These are phyloP conservation scores for Alisma plantagoaquatica DNA, from an alignment of 106 monocot genomes.

Conservation along the genomic window DNA sequence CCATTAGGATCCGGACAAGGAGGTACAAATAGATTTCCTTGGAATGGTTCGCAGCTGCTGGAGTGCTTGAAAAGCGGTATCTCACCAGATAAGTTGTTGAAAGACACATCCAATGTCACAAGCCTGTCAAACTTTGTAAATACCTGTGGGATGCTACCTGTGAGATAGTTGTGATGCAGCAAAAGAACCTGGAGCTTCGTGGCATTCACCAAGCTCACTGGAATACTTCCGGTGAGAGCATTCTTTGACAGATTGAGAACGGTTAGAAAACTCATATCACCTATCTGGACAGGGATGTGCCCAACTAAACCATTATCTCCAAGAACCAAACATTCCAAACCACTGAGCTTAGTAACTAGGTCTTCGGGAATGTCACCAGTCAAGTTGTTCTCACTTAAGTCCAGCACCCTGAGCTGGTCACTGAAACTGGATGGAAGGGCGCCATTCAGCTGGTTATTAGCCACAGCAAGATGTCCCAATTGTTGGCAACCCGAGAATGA, in stretches of 20 bases:
- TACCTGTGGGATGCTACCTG: slow-evolving; percentile 33
- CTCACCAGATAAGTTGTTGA: slow-evolving; percentile 51
- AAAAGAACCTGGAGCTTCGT: slow-evolving; percentile 26
- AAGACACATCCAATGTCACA: slow-evolving; percentile 42
- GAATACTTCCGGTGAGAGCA: slow-evolving; percentile 31
- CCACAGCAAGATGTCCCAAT: slow-evolving; percentile 33
- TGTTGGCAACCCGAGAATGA: slow-evolving; percentile 17
- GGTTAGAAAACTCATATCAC: slow-evolving; percentile 25
- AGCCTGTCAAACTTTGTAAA: slow-evolving; percentile 28
- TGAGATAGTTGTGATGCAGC: slow-evolving; percentile 42
- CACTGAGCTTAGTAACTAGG: no score
- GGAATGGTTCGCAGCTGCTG: slow-evolving; percentile 29
- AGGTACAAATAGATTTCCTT: slow-evolving; percentile 35
- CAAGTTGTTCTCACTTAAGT: slow-evolving; percentile 28
- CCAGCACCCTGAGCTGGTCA: slow-evolving; percentile 12
- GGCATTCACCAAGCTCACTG: slow-evolving; percentile 26
- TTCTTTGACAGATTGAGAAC: slow-evolving; percentile 47
- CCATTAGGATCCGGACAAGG: slow-evolving; percentile 21
- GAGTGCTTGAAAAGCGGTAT: slow-evolving; percentile 31
- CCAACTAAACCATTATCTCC: slow-evolving; percentile 30
- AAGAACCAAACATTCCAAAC: slow-evolving; percentile 14
- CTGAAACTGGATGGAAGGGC: slow-evolving; percentile 24
- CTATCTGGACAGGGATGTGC: slow-evolving; percentile 28
- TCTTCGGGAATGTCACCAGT: slow-evolving; percentile 24
- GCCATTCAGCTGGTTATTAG: slow-evolving; percentile 30